Percentiles rank a stretch among this genome's conserved stretches.
Conservation (phyloP, 2,329 filamentous ascomycete genomes). For the Ascochyta koolunga region DNA sequence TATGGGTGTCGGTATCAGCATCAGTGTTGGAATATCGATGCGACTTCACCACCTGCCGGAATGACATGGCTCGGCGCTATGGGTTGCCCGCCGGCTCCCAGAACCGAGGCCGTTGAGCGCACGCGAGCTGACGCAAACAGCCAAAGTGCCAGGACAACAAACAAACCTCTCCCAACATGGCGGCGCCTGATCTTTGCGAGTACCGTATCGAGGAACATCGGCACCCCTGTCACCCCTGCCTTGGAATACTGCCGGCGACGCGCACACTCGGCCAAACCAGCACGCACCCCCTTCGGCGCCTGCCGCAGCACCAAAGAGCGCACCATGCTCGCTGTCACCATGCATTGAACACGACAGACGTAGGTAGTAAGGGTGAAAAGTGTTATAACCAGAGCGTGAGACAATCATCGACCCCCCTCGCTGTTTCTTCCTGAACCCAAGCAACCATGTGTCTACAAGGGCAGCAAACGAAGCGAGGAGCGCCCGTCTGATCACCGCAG, state of each 20-base stretch:
- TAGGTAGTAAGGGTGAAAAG: neutral
- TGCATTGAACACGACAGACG: neutral
- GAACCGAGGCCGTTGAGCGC: neutral
- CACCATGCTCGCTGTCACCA: neutral
- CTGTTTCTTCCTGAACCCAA: neutral
- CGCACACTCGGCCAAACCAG: neutral
- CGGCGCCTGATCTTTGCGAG: neutral
- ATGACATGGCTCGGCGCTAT: neutral
- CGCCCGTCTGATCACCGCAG: slow-evolving; percentile 14
- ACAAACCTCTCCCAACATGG: neutral
- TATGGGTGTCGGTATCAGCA: neutral
- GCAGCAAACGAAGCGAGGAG: slow-evolving; percentile 10
- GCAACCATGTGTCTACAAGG: slow-evolving; percentile 3
- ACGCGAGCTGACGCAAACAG: neutral
- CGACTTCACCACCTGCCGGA: neutral
- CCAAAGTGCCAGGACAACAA: neutral
- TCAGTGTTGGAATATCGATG: neutral
- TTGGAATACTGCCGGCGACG: neutral
- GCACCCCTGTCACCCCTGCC: neutral
- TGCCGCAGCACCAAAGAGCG: neutral
- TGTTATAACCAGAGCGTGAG: neutral
- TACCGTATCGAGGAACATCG: no score
- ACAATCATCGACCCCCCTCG: neutral
- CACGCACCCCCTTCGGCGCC: neutral
- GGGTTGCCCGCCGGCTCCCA: neutral